Base-by-base conservation (phyloP, 495 filamentous ascomycete species). In the Penicillium steckii region DNA sequence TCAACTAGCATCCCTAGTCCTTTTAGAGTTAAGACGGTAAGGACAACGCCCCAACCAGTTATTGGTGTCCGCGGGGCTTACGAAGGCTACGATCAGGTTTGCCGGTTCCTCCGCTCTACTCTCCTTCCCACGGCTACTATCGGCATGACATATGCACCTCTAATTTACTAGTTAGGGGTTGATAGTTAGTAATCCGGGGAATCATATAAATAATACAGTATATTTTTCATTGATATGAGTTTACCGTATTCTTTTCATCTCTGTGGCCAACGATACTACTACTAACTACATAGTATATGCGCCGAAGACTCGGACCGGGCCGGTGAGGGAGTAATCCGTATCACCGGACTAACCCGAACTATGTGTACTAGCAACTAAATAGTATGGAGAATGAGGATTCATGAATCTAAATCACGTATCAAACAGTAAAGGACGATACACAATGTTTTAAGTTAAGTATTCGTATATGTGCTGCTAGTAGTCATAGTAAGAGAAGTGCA, bases 21-120 rank as follows among this genome's bases (percentile, higher is more conserved):
- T 23, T 48, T 52, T 48, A 43, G 13, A 45, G 44, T 57, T 57
- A 43, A n/a, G 44, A 22, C 38, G 23, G 30, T 7, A 18, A 29
- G 23, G 27, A 15, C 17, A 10, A 42, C 44, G 25, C 46, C 47
- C 51, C 43, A 48, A 24, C 42, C 18, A 15, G 33, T 54, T 8
- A 7, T 35, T 26, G 15, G 42, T 46, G 44, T 38, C 57, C 57
- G 57, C 52, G 57, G 57, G 33, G 32, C 25, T 46, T 53, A 18
- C n/a, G 15, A 33, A 30, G 29, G 4, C 18, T 45, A 7, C 43
- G 19, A 8, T 42, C 35, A 44, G 13, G 42, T 59, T 59, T 54
- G 23, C 51, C 51, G 51, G 23, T n/a, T 5, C 13, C 25, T 46
- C 50, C 50, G 55, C 30, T 38, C 46, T 43, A 47, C 8, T 41